A percentile compares a stretch with the other conserved stretches of the same genome.
These are phyloP conservation scores for Malus hybrid DNA, from an alignment of 331 rosid species.

Conservation along the genomic window DNA sequence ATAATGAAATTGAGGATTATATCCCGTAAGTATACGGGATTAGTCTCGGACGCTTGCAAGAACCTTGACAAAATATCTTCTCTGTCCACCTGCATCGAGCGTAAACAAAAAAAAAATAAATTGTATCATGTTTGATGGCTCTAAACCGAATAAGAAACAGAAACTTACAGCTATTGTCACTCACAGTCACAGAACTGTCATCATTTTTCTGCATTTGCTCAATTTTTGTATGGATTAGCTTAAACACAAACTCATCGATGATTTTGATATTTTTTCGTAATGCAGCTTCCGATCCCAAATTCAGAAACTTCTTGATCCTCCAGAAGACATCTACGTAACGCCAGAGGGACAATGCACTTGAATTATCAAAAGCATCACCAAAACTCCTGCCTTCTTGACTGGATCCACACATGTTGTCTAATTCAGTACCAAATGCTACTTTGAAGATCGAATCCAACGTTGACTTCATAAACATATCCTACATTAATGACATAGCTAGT, in stretches of 20 bases:
- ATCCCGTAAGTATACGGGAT: slow-evolving; percentile 52
- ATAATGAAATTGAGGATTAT: slow-evolving; percentile 65
- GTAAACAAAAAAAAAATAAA: not conserved
- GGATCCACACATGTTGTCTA: slow-evolving; percentile 78
- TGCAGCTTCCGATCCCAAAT: slow-evolving; percentile 68
- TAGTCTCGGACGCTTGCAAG: slow-evolving; percentile 33
- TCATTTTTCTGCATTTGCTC: slow-evolving; percentile 38
- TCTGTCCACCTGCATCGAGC: slow-evolving; percentile 30
- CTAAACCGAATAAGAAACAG: not conserved
- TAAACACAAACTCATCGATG: slow-evolving; percentile 47
- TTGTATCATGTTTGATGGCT: not conserved
- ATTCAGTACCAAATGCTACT: slow-evolving; percentile 79
- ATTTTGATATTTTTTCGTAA: slow-evolving; percentile 37
- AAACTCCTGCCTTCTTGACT: slow-evolving; percentile 63
- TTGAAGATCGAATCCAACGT: slow-evolving; percentile 77
- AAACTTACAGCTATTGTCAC: slow-evolving; percentile 14
- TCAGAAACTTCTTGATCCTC: slow-evolving; percentile 69
- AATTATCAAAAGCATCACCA: slow-evolving; percentile 57
- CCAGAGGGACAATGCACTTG: slow-evolving; percentile 50
- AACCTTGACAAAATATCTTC: slow-evolving; percentile 78
- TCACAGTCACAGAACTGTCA: slow-evolving; percentile 40
- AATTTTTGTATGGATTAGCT: slow-evolving; percentile 48
- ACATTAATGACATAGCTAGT: not conserved
- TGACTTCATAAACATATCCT: slow-evolving; percentile 76
- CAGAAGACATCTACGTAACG: slow-evolving; percentile 78